Conservation (phyloP, 129 eudicot genomes). For the Artemisia tridentata region DNA sequence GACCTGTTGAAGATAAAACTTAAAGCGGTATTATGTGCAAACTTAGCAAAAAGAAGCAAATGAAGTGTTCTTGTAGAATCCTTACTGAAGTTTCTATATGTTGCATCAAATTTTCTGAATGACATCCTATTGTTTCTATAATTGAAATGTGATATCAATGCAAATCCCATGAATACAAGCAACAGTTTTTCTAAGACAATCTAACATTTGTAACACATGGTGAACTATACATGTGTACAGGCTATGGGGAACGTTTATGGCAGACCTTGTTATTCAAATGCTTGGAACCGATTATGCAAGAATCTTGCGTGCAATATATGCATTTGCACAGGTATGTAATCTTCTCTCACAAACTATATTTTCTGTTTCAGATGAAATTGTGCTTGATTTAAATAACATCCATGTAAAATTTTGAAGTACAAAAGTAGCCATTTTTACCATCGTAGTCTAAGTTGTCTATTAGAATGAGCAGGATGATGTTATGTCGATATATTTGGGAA, state of each 20-base stretch:
- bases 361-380: background rate
- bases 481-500: background rate
- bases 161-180: background rate
- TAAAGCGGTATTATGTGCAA: background rate
- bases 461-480: background rate
- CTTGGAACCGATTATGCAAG: constrained; percentile 98
- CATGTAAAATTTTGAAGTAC: background rate
- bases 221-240: constrained; percentile 37
- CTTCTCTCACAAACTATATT: constrained; percentile 11
- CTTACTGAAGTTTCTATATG: background rate
- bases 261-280: constrained; percentile 91
- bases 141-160: background rate
- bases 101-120: background rate
- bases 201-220: background rate
- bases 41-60: constrained; percentile 4
- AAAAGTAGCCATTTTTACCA: background rate
- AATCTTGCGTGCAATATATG: constrained; percentile 88
- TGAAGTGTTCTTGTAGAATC: background rate
- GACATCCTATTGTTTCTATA: background rate
- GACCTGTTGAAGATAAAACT: background rate
- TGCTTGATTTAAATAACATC: background rate
- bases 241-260: constrained; percentile 91
- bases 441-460: background rate
- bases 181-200: background rate
- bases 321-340: constrained; percentile 83